Percentiles rank a stretch among this genome's conserved stretches.
Evolutionary conservation across 1,284 basidiomycete species (phyloP).

Genomic region (Ustilago shanxiensis): DNA sequence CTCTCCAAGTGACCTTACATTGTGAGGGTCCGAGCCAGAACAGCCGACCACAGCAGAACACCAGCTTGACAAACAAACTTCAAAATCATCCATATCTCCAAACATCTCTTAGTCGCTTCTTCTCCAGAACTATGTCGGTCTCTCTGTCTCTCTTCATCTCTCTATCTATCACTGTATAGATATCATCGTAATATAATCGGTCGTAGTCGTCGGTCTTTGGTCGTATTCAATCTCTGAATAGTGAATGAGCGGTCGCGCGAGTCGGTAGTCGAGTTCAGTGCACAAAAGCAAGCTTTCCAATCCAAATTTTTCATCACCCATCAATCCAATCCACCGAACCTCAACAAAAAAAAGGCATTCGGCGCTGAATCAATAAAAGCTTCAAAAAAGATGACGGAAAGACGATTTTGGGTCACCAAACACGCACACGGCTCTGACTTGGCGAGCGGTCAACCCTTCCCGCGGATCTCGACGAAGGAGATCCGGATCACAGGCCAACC

Average conservation of each 20-base stretch:
- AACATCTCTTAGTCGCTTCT: background rate
- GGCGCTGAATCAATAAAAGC: conserved; percentile 35
- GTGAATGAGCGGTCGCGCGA: conserved; percentile 1
- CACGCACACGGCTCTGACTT: conserved; percentile 57
- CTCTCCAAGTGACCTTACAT: conserved; percentile 57
- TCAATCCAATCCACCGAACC: conserved; percentile 21
- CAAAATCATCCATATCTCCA: conserved; percentile 14
- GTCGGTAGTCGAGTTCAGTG: conserved; percentile 39
- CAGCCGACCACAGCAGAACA: conserved; percentile 26
- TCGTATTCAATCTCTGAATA: conserved; percentile 26
- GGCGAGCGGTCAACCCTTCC: conserved; percentile 55
- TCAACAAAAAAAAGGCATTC: background rate
- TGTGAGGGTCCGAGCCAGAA: conserved; percentile 53
- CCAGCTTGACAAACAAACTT: conserved; percentile 26
- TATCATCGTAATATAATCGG: conserved; percentile 19
- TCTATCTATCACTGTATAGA: conserved; percentile 15
- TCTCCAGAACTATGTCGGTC: background rate
- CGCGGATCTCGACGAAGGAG: conserved; percentile 54
- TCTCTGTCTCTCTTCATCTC: background rate
- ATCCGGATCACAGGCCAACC: conserved; percentile 54
- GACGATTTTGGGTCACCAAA: conserved; percentile 39
- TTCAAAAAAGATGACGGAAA: conserved; percentile 39
- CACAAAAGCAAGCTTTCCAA: conserved; percentile 42
- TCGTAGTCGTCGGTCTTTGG: background rate
- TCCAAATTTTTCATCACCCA: conserved; percentile 35